Conservation (phyloP, 352 stramenopile species). For the Pythium brachiatum region DNA sequence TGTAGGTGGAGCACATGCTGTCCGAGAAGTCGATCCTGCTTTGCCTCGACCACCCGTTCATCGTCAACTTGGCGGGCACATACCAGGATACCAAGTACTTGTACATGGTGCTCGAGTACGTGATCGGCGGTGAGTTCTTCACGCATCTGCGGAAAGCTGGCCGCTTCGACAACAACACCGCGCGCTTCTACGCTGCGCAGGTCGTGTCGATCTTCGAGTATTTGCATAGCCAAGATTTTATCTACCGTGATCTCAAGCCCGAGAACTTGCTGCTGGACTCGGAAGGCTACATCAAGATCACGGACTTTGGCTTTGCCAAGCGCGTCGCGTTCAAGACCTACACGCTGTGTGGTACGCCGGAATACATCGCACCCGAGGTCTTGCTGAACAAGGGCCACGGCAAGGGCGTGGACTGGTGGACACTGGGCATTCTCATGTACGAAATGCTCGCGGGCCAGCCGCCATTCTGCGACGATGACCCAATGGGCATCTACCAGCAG, state of each 20-base stretch:
- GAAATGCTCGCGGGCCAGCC: slow-evolving; percentile 97
- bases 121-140: slow-evolving; percentile 98
- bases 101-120: slow-evolving; percentile 98
- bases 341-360: slow-evolving; percentile 92
- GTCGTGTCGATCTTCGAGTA: slow-evolving; percentile 97
- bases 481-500: slow-evolving; percentile 96
- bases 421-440: slow-evolving; percentile 95
- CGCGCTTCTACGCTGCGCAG: slow-evolving; percentile 93
- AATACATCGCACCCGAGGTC: slow-evolving; percentile 93
- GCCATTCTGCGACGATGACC: slow-evolving; percentile 95
- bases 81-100: slow-evolving; percentile 95
- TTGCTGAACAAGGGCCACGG: slow-evolving; percentile 87
- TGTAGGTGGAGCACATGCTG: slow-evolving; percentile 95
- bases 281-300: slow-evolving; percentile 96
- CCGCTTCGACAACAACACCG: slow-evolving; percentile 91
- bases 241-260: slow-evolving; percentile 96
- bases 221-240: slow-evolving; percentile 94
- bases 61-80: slow-evolving; percentile 93
- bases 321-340: slow-evolving; percentile 94
- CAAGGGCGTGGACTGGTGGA: slow-evolving; percentile 96
- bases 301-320: slow-evolving; percentile 93
- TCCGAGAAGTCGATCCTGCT: slow-evolving; percentile 96
- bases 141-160: slow-evolving; percentile 93
- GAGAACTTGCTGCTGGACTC: slow-evolving; percentile 95
- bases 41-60: slow-evolving; percentile 94